These are phyloP conservation scores for Pseudogymnoascus sp. DNA, from an alignment of 2,329 filamentous ascomycete species.

Conservation along the genomic window DNA sequence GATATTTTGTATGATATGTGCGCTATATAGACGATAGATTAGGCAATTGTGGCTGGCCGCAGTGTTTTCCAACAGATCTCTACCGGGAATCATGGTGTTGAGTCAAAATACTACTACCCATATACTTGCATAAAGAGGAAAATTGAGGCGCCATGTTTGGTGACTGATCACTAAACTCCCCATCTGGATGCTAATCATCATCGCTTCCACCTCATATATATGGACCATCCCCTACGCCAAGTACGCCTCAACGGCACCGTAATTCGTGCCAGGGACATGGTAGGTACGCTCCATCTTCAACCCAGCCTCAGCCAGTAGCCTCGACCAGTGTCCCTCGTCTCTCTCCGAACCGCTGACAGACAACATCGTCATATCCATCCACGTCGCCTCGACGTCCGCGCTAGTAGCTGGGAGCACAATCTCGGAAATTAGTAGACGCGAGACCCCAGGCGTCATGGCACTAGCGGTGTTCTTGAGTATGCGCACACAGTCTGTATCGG, in stretches of 20 bases:
- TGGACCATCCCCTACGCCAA: not conserved
- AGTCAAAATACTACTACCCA: not conserved
- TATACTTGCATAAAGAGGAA: not conserved
- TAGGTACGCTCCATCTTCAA: constrained; percentile 11
- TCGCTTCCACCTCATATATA: not conserved
- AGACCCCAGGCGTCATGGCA: constrained; percentile 26
- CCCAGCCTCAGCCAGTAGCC: constrained; percentile 11
- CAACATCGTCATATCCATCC: constrained; percentile 15
- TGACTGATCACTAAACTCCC: not conserved
- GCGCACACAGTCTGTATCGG: constrained; percentile 24
- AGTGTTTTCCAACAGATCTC: not conserved
- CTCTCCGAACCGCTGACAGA: constrained; percentile 13
- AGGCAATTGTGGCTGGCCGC: not conserved
- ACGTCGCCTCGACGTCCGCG: constrained; percentile 7
- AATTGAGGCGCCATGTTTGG: not conserved
- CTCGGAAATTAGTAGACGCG: constrained; percentile 24
- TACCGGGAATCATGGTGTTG: not conserved
- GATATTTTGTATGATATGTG: constrained; percentile 3
- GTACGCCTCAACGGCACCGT: constrained; percentile 8
- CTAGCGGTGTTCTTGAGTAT: constrained; percentile 29
- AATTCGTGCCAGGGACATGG: constrained; percentile 9
- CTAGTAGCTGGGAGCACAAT: constrained; percentile 19
- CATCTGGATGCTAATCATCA: not conserved
- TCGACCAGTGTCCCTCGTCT: constrained; percentile 12
- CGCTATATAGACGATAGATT: not conserved